Evolutionary conservation across 768 basidiomycete species (phyloP).

Genomic region (Xerocomellus chrysenteron): DNA sequence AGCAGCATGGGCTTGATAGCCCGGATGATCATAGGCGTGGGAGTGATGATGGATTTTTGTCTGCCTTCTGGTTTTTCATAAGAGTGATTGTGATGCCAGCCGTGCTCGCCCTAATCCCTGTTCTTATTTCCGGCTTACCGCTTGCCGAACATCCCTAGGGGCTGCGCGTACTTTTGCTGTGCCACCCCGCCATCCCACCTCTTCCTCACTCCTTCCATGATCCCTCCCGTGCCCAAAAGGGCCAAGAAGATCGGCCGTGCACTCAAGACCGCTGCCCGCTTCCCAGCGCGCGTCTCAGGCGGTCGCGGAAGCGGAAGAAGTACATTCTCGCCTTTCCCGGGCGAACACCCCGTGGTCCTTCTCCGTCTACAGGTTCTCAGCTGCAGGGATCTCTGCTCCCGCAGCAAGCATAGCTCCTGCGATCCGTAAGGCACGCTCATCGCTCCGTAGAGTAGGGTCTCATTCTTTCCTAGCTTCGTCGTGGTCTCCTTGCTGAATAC

Average conservation of each 20-base stretch:
- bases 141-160: constrained; percentile 10
- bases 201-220: constrained; percentile 12
- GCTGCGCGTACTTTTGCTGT: constrained; percentile 15
- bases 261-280: constrained; percentile 56
- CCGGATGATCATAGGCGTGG: background rate
- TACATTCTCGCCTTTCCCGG: constrained; percentile 45
- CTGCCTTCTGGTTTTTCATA: no score
- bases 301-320: constrained; percentile 39
- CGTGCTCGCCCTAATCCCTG: background rate
- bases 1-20: background rate
- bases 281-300: constrained; percentile 49
- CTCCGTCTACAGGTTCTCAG: constrained; percentile 68
- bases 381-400: constrained; percentile 59
- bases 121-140: background rate
- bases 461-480: constrained; percentile 53
- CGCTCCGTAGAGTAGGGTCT: background rate
- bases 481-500: constrained; percentile 59
- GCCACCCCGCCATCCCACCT: background rate
- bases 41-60: no score
- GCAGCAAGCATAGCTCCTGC: constrained; percentile 66
- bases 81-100: no score
- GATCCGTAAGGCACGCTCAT: constrained; percentile 63
- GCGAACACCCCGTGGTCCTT: constrained; percentile 65
- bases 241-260: constrained; percentile 57
- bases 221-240: constrained; percentile 39